A percentile compares a stretch with the other conserved stretches of the same genome.
These are phyloP conservation scores for Cardamine resedifolia DNA, from an alignment of 345 rosid species.

Conservation along the genomic window DNA sequence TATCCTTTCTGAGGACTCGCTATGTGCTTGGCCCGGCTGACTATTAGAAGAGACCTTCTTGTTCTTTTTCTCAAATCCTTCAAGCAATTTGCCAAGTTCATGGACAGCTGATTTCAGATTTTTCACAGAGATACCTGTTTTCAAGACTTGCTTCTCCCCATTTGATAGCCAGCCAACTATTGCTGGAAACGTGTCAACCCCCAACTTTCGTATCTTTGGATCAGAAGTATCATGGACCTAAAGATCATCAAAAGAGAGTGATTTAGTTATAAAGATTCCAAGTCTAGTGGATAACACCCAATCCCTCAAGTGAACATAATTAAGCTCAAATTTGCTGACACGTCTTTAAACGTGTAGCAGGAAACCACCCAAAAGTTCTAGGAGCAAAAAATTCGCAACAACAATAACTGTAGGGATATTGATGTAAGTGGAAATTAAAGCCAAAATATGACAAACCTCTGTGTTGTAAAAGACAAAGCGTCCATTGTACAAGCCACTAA, in stretches of 20 bases:
- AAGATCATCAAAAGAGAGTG: conserved; percentile 9
- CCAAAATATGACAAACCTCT: conserved; percentile 51
- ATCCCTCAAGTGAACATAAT: neutral
- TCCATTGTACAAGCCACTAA: conserved; percentile 72
- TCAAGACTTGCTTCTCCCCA: conserved; percentile 70
- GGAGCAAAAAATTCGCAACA: neutral
- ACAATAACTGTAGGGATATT: neutral
- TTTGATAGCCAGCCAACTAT: conserved; percentile 83
- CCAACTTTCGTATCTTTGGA: conserved; percentile 52
- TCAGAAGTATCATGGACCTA: conserved; percentile 72
- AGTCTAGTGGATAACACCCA: neutral
- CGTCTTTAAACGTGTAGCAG: neutral
- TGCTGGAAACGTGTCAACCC: conserved; percentile 78
- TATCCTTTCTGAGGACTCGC: conserved; percentile 41
- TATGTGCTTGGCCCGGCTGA: conserved; percentile 39
- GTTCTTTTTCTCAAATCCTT: conserved; percentile 70
- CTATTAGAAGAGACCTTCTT: conserved; percentile 57
- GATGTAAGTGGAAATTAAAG: conserved; percentile 5
- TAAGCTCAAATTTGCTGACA: neutral
- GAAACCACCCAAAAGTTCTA: neutral
- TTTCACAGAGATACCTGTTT: conserved; percentile 71
- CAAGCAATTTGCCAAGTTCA: conserved; percentile 64
- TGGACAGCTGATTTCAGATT: conserved; percentile 65
- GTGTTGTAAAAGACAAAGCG: conserved; percentile 59
- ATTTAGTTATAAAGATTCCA: neutral